Percentiles rank a stretch among this genome's conserved stretches.
Conservation (phyloP, 2,329 filamentous ascomycete species). For the Leptosphaerulina australis region DNA sequence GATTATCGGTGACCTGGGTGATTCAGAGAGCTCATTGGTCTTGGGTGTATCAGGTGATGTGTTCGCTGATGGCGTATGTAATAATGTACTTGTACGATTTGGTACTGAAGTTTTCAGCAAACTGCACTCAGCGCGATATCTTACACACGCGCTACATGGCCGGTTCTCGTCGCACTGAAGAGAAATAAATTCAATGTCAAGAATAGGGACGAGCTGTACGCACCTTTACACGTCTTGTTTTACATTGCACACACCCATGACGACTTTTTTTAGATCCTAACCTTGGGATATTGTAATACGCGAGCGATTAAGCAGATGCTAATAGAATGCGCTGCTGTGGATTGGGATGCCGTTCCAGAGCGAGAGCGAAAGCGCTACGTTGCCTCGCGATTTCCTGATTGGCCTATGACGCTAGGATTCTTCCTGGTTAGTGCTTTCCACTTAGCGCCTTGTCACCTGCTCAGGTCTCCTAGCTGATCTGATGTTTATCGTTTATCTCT, state of each 20-base stretch:
- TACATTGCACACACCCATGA: slow-evolving; percentile 37
- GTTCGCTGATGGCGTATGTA: slow-evolving; percentile 7
- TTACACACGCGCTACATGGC: slow-evolving; percentile 36
- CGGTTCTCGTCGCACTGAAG: slow-evolving; percentile 39
- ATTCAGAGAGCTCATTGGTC: slow-evolving; percentile 13
- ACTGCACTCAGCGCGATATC: slow-evolving; percentile 40
- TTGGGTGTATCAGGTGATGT: slow-evolving; percentile 2
- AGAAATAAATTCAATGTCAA: not conserved
- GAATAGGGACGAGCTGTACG: not conserved
- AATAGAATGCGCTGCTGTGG: not conserved
- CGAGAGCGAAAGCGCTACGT: slow-evolving; percentile 28
- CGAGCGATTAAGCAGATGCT: slow-evolving; percentile 2
- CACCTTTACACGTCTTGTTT: slow-evolving; percentile 38
- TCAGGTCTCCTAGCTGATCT: too few species aligned
- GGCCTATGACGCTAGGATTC: not conserved
- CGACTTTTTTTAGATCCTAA: slow-evolving; percentile 34
- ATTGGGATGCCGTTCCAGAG: slow-evolving; percentile 15
- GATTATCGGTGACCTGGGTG: slow-evolving; percentile 4
- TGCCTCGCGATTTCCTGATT: not conserved
- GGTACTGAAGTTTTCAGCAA: slow-evolving; percentile 20
- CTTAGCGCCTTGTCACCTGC: too few species aligned
- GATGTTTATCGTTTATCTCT: too few species aligned
- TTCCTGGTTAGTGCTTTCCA: not conserved
- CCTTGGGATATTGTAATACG: slow-evolving; percentile 24
- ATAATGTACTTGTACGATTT: slow-evolving; percentile 1